phyloP scores from a whole-genome alignment of 2,329 filamentous ascomycete species.

The Orbilia oligospora region DNA sequence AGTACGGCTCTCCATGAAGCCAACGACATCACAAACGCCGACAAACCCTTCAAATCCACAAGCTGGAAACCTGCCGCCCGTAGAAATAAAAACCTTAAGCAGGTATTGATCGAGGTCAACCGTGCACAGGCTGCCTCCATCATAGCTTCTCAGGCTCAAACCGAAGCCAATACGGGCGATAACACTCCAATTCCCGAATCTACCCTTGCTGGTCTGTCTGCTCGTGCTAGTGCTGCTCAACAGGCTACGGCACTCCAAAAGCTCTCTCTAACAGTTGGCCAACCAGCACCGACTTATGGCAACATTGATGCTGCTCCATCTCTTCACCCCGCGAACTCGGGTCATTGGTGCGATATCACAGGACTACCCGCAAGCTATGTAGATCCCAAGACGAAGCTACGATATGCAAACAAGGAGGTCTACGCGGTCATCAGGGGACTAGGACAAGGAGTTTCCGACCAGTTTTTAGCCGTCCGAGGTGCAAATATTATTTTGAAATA shows the following conservation, averaged over 20 bases:
- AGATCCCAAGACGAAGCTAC: slow-evolving; percentile 92
- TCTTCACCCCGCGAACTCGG: slow-evolving; percentile 81
- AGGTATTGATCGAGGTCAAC: slow-evolving; percentile 89
- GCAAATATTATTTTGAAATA: slow-evolving; percentile 95
- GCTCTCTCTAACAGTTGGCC: slow-evolving; percentile 69
- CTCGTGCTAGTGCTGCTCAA: slow-evolving; percentile 66
- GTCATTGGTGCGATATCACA: slow-evolving; percentile 95
- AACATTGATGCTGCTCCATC: slow-evolving; percentile 97
- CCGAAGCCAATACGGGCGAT: slow-evolving; percentile 60
- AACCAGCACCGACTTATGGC: slow-evolving; percentile 80
- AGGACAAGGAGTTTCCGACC: slow-evolving; percentile 85
- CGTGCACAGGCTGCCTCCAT: slow-evolving; percentile 82
- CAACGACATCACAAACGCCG: slow-evolving; percentile 88
- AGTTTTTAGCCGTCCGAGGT: slow-evolving; percentile 88
- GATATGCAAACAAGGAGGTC: slow-evolving; percentile 94
- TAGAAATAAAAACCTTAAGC: slow-evolving; percentile 98
- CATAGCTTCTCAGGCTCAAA: slow-evolving; percentile 69
- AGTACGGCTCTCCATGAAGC: slow-evolving; percentile 78
- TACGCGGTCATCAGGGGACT: slow-evolving; percentile 86
- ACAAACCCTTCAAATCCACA: slow-evolving; percentile 90
- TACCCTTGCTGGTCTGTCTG: slow-evolving; percentile 61
- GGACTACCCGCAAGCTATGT: slow-evolving; percentile 91
- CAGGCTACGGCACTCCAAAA: slow-evolving; percentile 87
- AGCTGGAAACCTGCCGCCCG: slow-evolving; percentile 93
- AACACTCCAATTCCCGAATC: slow-evolving; percentile 65